Evolutionary conservation across 176 grass and related monocot genomes (phyloP).

Genomic region (Rhynchospora tenuis): DNA sequence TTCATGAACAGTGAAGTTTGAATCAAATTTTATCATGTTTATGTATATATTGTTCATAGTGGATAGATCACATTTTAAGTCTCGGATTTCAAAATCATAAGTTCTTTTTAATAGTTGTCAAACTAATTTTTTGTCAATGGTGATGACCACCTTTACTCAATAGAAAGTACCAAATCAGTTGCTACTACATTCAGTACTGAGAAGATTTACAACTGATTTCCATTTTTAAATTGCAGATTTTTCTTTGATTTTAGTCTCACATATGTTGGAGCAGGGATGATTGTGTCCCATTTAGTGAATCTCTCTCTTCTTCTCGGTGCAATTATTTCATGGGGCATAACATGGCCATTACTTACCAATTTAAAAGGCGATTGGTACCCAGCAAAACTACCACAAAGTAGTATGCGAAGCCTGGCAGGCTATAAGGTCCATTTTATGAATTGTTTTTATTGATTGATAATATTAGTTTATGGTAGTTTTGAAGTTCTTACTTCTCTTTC

Average conservation of each 20-base stretch:
- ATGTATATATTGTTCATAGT: too few species aligned
- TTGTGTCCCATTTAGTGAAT: slow-evolving; percentile 92
- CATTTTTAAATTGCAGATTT: slow-evolving; percentile 39
- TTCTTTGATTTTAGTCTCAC: slow-evolving; percentile 98
- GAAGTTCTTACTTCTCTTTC: neutral
- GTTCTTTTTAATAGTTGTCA: too few species aligned
- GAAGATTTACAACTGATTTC: neutral
- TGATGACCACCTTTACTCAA: too few species aligned
- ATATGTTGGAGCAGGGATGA: slow-evolving; percentile 97
- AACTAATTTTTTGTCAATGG: too few species aligned
- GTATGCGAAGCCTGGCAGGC: slow-evolving; percentile 80
- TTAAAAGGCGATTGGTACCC: slow-evolving; percentile 84
- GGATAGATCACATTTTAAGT: too few species aligned
- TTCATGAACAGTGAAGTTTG: too few species aligned
- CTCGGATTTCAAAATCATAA: too few species aligned
- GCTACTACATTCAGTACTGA: neutral
- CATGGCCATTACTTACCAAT: slow-evolving; percentile 83
- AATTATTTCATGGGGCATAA: slow-evolving; percentile 85
- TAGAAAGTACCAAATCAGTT: neutral
- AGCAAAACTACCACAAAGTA: slow-evolving; percentile 36
- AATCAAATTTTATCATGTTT: too few species aligned
- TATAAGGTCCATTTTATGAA: slow-evolving; percentile 57
- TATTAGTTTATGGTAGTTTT: neutral
- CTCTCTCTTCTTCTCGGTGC: slow-evolving; percentile 76
- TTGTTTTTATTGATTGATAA: too few species aligned